phyloP scores from a whole-genome alignment of 2,329 filamentous ascomycete genomes.

The Stachybotrys chlorohalonatus region DNA sequence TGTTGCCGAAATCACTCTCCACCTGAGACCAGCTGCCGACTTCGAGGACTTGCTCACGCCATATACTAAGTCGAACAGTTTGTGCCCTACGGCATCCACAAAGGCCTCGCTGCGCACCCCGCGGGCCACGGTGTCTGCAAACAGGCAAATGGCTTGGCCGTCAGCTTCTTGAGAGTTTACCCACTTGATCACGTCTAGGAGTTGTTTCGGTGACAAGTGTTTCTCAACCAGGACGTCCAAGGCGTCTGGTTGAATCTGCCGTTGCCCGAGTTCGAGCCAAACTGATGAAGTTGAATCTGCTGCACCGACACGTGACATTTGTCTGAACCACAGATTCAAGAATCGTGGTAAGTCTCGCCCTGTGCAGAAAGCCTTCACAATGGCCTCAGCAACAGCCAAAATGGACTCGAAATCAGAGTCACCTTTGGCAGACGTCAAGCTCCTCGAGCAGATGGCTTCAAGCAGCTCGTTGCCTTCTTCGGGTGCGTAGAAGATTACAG shows the following conservation, averaged over 20 bases:
- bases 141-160: conserved; percentile 26
- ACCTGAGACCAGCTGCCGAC: conserved; percentile 25
- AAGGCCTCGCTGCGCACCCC: conserved; percentile 32
- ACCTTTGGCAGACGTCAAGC: conserved; percentile 11
- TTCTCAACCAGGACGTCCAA: conserved; percentile 25
- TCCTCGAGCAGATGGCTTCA: conserved; percentile 27
- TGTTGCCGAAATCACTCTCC: conserved; percentile 27
- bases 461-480: conserved; percentile 30
- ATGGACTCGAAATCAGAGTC: conserved; percentile 12
- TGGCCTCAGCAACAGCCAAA: conserved; percentile 27
- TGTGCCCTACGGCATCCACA: conserved; percentile 29
- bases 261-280: conserved; percentile 21
- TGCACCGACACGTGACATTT: conserved; percentile 26
- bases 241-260: conserved; percentile 7
- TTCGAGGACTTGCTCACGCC: conserved; percentile 19
- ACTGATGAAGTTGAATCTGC: conserved; percentile 18
- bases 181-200: conserved; percentile 34
- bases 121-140: conserved; percentile 32
- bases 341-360: conserved; percentile 36
- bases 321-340: conserved; percentile 35
- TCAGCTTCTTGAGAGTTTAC: conserved; percentile 21
- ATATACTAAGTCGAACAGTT: conserved; percentile 25
- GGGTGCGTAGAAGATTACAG: conserved; percentile 35
- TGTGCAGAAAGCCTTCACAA: conserved; percentile 34
- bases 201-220: conserved; percentile 34